Base-by-base conservation (phyloP, 2,329 filamentous ascomycete species). In the Aspergillus carbonarius region DNA sequence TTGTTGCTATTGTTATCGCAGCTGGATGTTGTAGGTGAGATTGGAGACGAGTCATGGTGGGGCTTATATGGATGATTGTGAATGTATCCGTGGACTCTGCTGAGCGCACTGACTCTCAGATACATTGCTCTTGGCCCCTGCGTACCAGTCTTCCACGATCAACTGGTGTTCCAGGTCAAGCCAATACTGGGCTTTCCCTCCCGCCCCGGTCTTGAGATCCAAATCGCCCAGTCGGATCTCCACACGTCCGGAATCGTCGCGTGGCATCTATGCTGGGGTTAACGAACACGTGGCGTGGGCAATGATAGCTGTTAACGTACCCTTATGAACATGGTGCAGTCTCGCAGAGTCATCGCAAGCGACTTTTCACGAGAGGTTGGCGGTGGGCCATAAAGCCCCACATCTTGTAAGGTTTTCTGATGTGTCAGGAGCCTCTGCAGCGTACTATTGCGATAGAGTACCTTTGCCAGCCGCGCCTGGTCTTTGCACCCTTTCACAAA, bases 271-370 rank as follows among this genome's bases (percentile, higher is more conserved):
- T 42, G 30, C 25, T 34, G 17, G 18, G 25, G 25, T 60, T 49
- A 51, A 39, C 54, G 46, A 25, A 46, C 32, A 35, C 17, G 49
- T 46, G 20, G 30, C 35, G 23, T 1, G 13, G n/a, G 12, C 23
- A 5, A 49, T 23, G 5, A 40, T 23, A 25, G 30, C 20, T 12
- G 23, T 47, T 18, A 51, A 62, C 70, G 51, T 68, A 92, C 82
- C 67, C 85, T 84, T 40, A 91, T 78, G 68, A 88, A 92, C 66
- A 90, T 83, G 3, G 89, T 91, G 72, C 90, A 92, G 77, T 95
- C 91, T 51, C 91, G 81, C 63, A 95, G 73, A 3, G 91, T 93
- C 90, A 93, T 93, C 57, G 89, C 89, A 6, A 90, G 78, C 12
- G 84, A 82, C 60, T 90, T 86, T 27, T 82, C 77, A 10, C 68